These are phyloP conservation scores for Stenocarpella maydis DNA, from an alignment of 2,329 filamentous ascomycete genomes.

Conservation along the genomic window DNA sequence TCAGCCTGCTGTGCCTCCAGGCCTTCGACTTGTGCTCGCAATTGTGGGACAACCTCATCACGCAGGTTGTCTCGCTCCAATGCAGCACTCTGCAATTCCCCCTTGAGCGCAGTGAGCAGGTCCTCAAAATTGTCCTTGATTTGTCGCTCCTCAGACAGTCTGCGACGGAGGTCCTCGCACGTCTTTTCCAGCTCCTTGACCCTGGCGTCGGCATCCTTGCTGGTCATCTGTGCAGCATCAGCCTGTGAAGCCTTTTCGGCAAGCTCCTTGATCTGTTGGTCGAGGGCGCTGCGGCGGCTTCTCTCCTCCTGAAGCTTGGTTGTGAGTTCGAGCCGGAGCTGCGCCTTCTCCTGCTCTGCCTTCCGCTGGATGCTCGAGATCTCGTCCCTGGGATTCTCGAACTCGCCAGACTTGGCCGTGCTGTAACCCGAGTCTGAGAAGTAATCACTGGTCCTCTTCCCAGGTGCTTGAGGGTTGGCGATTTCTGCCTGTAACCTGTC, in stretches of 20 bases:
- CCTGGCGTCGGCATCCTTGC: constrained; percentile 64
- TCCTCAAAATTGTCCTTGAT: constrained; percentile 95
- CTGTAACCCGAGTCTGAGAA: constrained; percentile 96
- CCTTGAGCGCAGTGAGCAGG: constrained; percentile 81
- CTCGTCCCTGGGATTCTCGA: constrained; percentile 71
- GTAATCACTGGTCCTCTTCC: constrained; percentile 91
- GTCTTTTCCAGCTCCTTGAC: constrained; percentile 81
- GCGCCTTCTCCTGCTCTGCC: constrained; percentile 90
- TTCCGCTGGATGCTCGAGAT: constrained; percentile 83
- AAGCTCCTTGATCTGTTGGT: constrained; percentile 83
- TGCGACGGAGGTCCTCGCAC: constrained; percentile 83
- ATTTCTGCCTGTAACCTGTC: constrained; percentile 86
- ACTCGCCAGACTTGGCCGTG: constrained; percentile 78
- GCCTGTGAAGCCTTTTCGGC: constrained; percentile 78
- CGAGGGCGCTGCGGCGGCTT: constrained; percentile 75
- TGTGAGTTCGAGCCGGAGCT: constrained; percentile 83
- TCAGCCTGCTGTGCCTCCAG: constrained; percentile 79
- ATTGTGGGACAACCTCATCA: constrained; percentile 84
- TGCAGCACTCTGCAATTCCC: constrained; percentile 81
- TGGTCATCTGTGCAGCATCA: constrained; percentile 63
- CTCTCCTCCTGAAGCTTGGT: constrained; percentile 90
- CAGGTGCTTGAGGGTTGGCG: constrained; percentile 63
- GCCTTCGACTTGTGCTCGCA: constrained; percentile 79
- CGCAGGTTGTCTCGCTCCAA: constrained; percentile 93
- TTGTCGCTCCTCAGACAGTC: constrained; percentile 83